These are phyloP conservation scores for Gyrodon lividus DNA, from an alignment of 768 basidiomycete genomes.

Conservation along the genomic window DNA sequence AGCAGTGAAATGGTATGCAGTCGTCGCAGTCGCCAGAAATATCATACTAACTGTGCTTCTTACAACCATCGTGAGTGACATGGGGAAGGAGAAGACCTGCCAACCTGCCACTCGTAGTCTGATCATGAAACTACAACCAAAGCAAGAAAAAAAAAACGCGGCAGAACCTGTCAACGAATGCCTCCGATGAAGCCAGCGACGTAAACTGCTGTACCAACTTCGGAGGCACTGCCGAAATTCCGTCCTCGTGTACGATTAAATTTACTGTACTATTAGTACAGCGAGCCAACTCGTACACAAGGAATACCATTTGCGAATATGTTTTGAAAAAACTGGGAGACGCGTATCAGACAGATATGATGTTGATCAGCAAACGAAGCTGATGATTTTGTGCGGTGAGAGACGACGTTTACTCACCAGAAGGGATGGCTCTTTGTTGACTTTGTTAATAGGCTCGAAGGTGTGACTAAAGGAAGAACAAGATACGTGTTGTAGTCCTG, in stretches of 20 bases:
- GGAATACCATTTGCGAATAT: slow-evolving; percentile 15
- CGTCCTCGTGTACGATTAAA: slow-evolving; percentile 1
- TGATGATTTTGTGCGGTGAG: slow-evolving; percentile 15
- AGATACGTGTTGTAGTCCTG: slow-evolving; percentile 10
- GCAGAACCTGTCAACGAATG: neutral
- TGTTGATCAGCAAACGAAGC: slow-evolving; percentile 8
- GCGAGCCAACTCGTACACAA: slow-evolving; percentile 12
- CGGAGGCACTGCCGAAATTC: slow-evolving; percentile 6
- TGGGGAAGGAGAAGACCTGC: neutral
- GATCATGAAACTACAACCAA: neutral
- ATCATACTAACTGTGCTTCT: neutral
- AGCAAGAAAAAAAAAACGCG: neutral
- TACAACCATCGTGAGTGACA: neutral
- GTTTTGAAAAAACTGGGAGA: slow-evolving; percentile 24
- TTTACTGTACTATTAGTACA: neutral
- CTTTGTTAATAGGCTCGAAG: neutral
- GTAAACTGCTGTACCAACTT: neutral
- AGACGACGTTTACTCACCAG: slow-evolving; percentile 15
- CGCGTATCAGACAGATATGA: slow-evolving; percentile 20
- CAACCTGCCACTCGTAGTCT: neutral
- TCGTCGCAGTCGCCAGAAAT: neutral
- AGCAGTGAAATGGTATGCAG: too few species aligned
- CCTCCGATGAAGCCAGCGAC: neutral
- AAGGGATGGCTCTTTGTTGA: slow-evolving; percentile 6
- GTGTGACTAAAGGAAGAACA: slow-evolving; percentile 29